phyloP scores from a whole-genome alignment of 2,329 filamentous ascomycete species.

The Sphaerulina vaccinii region DNA sequence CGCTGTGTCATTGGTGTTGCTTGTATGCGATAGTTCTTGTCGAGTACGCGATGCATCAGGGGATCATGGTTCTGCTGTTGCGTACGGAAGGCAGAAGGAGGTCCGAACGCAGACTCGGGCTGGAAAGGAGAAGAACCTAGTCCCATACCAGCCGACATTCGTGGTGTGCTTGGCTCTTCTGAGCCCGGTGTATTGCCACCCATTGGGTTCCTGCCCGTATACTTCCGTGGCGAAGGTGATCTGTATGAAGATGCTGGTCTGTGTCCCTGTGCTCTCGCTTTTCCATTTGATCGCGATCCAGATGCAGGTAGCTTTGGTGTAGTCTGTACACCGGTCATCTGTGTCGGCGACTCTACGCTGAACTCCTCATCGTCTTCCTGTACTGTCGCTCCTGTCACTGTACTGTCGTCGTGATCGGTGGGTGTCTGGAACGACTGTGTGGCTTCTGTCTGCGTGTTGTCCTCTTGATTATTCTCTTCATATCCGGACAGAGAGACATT shows the following conservation, averaged over 20 bases:
- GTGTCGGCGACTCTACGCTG: constrained; percentile 60
- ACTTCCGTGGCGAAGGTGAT: constrained; percentile 39
- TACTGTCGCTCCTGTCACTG: constrained; percentile 37
- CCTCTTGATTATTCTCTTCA: constrained; percentile 69
- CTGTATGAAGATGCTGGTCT: constrained; percentile 26
- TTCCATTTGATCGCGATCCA: constrained; percentile 29
- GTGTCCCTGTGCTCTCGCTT: constrained; percentile 30
- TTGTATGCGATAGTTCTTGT: constrained; percentile 92
- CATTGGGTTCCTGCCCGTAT: constrained; percentile 42
- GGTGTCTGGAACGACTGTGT: constrained; percentile 34
- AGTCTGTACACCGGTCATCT: constrained; percentile 53
- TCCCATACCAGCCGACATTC: constrained; percentile 21
- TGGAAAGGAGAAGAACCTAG: constrained; percentile 52
- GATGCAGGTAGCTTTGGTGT: constrained; percentile 55
- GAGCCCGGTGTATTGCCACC: constrained; percentile 23
- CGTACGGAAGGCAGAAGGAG: constrained; percentile 34
- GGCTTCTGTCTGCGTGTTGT: constrained; percentile 46
- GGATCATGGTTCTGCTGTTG: constrained; percentile 61
- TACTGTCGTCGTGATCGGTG: constrained; percentile 28
- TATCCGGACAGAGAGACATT: constrained; percentile 96
- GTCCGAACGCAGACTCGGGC: constrained; percentile 43
- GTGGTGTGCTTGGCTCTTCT: constrained; percentile 34
- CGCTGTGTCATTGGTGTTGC: constrained; percentile 70
- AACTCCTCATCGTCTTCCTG: constrained; percentile 54
- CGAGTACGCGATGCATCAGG: constrained; percentile 83